Evolutionary conservation across 2,329 filamentous ascomycete species (phyloP).

Genomic region (Xylariaceae sp.): DNA sequence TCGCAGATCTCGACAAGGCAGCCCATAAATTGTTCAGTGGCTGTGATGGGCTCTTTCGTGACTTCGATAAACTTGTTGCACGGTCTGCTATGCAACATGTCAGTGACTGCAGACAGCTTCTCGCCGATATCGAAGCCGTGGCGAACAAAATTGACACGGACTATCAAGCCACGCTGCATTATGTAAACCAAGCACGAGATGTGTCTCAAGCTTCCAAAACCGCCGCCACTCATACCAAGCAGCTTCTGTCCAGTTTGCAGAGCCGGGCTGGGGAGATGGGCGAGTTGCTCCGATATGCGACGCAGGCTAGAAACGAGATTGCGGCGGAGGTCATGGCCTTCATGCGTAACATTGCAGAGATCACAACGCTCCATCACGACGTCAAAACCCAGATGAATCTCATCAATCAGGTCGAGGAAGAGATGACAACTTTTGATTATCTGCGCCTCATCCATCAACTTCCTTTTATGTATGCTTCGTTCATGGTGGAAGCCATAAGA

Average conservation of each 20-base stretch:
- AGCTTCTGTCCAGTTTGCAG: conserved; percentile 52
- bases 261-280: conserved; percentile 57
- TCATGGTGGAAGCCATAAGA: conserved; percentile 78
- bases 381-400: conserved; percentile 67
- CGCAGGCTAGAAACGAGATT: conserved; percentile 62
- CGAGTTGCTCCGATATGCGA: conserved; percentile 52
- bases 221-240: conserved; percentile 58
- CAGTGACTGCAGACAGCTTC: conserved; percentile 61
- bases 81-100: conserved; percentile 52
- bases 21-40: conserved; percentile 56
- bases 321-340: conserved; percentile 62
- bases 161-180: conserved; percentile 68
- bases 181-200: conserved; percentile 58
- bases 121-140: conserved; percentile 81
- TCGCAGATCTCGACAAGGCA: conserved; percentile 55
- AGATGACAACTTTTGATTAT: conserved; percentile 73
- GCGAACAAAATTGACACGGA: conserved; percentile 83
- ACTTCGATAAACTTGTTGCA: conserved; percentile 54
- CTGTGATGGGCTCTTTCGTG: conserved; percentile 56
- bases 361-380: conserved; percentile 69
- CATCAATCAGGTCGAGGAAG: conserved; percentile 68
- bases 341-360: conserved; percentile 76
- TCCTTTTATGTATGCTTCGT: conserved; percentile 84
- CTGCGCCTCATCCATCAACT: conserved; percentile 76
- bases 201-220: conserved; percentile 58